Conservation (phyloP, 768 basidiomycete species). For the Exidia glandulosa region DNA sequence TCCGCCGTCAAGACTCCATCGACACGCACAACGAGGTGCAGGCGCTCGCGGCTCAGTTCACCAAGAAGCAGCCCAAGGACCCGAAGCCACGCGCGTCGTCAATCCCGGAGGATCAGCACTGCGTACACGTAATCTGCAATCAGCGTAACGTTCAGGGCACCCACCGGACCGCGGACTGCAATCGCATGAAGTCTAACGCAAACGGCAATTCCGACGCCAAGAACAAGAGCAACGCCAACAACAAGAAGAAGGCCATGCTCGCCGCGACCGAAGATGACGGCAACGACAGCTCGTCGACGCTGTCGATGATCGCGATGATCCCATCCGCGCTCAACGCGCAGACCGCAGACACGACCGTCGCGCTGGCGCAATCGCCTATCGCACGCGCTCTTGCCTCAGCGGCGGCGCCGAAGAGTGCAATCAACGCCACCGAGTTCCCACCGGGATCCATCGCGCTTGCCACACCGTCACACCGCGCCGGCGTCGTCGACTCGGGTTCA, state of each 20-base stretch:
- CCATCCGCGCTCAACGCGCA: not conserved
- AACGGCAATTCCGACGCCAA: not conserved
- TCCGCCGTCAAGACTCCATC: not conserved
- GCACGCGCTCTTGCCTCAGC: no score
- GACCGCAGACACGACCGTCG: no score
- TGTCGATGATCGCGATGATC: no score
- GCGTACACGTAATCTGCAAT: not conserved
- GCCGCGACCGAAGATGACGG: not conserved
- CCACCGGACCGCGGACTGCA: not conserved
- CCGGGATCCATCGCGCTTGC: not conserved
- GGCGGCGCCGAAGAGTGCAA: no score
- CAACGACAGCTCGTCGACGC: not conserved
- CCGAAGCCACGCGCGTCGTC: not conserved
- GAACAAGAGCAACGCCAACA: no score
- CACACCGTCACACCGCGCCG: not conserved
- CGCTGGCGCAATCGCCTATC: no score
- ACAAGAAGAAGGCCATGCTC: not conserved
- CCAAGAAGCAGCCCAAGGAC: not conserved
- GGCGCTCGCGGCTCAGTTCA: not conserved
- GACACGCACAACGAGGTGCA: not conserved
- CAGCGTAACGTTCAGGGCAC: not conserved
- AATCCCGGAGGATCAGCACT: not conserved
- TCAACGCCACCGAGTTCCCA: not conserved
- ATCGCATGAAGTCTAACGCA: not conserved
- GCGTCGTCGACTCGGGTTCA: not conserved